Conservation (phyloP, 176 grass and related monocot species). For the Echinochloa phyllopogon region DNA sequence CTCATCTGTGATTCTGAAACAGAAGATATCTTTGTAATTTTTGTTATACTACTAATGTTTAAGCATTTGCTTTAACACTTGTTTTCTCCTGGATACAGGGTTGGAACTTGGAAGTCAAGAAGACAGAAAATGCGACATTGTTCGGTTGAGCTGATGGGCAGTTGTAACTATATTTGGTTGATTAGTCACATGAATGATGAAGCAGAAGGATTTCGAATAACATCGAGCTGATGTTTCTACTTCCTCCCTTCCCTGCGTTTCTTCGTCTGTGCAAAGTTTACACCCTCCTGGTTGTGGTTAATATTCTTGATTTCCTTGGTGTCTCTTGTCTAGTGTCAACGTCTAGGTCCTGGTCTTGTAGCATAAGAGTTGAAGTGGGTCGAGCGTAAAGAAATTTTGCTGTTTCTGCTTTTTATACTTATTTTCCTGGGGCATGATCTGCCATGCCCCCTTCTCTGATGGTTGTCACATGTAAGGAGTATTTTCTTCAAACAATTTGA, state of each 20-base stretch:
- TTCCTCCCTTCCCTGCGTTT: conserved; percentile 22
- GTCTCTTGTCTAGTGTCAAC: conserved; percentile 35
- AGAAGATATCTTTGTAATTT: background rate
- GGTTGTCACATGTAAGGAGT: conserved; percentile 29
- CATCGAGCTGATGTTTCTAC: conserved; percentile 61
- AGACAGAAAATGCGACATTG: conserved; percentile 32
- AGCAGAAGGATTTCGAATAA: conserved; percentile 43
- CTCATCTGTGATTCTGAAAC: background rate
- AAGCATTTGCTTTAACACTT: background rate
- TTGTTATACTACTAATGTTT: background rate
- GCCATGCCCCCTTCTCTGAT: conserved; percentile 19
- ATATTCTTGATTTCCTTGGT: conserved; percentile 41
- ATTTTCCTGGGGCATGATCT: conserved; percentile 18
- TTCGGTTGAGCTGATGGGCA: conserved; percentile 42
- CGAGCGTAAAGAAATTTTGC: conserved; percentile 55
- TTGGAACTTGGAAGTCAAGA: conserved; percentile 43
- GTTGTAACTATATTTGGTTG: conserved; percentile 48
- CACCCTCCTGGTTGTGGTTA: conserved; percentile 46
- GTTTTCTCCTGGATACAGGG: background rate
- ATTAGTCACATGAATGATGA: conserved; percentile 36
- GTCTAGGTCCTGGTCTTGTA: conserved; percentile 55
- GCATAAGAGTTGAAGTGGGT: conserved; percentile 55
- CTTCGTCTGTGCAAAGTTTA: conserved; percentile 56
- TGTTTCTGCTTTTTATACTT: conserved; percentile 44
- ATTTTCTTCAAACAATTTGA: conserved; percentile 38